Evolutionary conservation across 768 basidiomycete species (phyloP).

Genomic region (Agaricus blazei): DNA sequence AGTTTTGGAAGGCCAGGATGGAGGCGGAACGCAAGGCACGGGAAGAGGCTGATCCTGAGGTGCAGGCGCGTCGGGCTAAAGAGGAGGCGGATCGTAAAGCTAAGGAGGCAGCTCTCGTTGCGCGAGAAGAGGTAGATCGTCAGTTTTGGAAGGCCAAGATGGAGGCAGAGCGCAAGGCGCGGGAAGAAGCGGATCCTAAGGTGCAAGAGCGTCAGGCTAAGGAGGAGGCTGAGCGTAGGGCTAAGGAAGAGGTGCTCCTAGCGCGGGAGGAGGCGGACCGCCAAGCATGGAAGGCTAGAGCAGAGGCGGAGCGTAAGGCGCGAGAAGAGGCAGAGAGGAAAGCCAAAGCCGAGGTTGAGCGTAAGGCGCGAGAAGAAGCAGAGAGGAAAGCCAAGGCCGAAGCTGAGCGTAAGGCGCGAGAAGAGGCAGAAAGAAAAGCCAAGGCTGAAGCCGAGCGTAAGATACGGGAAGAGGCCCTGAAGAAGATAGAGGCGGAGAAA

Average conservation of each 20-base stretch:
- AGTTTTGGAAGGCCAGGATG: background rate
- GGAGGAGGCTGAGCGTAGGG: background rate
- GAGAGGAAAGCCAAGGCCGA: too few species aligned
- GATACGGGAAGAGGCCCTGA: background rate
- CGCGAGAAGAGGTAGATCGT: too few species aligned
- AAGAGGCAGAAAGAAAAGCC: background rate
- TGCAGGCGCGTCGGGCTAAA: background rate
- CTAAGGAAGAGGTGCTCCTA: background rate
- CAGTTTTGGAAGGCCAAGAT: too few species aligned
- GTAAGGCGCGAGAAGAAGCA: too few species aligned
- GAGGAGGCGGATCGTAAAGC: background rate
- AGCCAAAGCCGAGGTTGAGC: background rate
- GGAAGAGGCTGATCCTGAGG: background rate
- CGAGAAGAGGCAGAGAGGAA: background rate
- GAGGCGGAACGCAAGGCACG: background rate
- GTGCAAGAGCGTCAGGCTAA: background rate
- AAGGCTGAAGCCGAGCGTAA: slow-evolving; percentile 3
- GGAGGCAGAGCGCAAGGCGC: too few species aligned
- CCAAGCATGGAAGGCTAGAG: background rate
- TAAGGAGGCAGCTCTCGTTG: too few species aligned
- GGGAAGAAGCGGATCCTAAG: too few species aligned
- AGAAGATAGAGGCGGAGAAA: background rate
- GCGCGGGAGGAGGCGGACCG: background rate
- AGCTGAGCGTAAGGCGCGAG: too few species aligned
- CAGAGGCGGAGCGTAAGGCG: background rate